Conservation (phyloP, 1,139 yeast genomes). For the Debaryomyces psychrophilus region DNA sequence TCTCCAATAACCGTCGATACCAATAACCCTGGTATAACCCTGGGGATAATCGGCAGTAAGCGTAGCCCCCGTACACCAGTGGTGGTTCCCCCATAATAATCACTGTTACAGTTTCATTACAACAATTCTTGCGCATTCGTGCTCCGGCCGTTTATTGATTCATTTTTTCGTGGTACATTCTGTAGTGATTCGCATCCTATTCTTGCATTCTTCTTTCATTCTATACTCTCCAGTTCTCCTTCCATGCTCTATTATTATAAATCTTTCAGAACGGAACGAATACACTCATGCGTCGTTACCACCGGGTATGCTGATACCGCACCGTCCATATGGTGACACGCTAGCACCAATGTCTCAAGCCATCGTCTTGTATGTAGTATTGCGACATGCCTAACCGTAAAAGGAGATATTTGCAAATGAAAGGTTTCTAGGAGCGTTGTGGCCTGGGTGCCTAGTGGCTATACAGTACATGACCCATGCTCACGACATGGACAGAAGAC, state of each 20-base stretch:
- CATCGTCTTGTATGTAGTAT: conserved; percentile 4
- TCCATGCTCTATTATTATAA: not conserved
- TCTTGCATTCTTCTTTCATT: not conserved
- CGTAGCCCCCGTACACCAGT: too few relatives aligned
- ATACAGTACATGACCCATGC: not conserved
- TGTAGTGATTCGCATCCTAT: too few relatives aligned
- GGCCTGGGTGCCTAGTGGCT: not conserved
- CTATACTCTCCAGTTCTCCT: not conserved
- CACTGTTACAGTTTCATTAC: too few relatives aligned
- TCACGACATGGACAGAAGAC: not conserved
- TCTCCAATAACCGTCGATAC: not conserved
- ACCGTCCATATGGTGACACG: not conserved
- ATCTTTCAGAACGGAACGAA: not conserved
- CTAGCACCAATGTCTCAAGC: not conserved
- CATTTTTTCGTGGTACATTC: too few relatives aligned
- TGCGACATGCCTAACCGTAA: not conserved
- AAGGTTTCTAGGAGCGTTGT: conserved; percentile 7
- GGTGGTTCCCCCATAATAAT: too few relatives aligned
- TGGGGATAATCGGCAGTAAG: not conserved
- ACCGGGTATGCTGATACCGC: not conserved
- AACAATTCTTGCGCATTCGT: too few relatives aligned
- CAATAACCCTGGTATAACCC: not conserved
- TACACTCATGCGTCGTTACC: not conserved
- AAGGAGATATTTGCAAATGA: conserved; percentile 6
- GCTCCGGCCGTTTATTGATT: too few relatives aligned